Evolutionary conservation across 352 stramenopile species (phyloP).

Genomic region (Phytophthora pisi): DNA sequence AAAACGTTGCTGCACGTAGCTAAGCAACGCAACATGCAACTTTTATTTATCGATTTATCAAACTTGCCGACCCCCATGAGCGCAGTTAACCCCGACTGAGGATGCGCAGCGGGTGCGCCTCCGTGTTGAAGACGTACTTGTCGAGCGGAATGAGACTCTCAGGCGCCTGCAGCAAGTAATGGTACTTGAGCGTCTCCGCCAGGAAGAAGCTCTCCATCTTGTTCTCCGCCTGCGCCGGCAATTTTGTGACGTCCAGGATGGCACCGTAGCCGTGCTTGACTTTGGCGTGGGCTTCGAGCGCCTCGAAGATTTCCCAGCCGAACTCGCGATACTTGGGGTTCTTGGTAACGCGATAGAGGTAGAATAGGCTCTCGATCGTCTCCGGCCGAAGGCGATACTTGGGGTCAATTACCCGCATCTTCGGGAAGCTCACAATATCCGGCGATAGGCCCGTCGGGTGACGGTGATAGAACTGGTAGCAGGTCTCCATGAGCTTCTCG

Average conservation of each 20-base stretch:
- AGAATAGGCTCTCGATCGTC: conserved; percentile 96
- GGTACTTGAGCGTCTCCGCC: conserved; percentile 99
- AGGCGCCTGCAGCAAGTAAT: conserved; percentile 94
- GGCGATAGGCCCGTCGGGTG: conserved; percentile 93
- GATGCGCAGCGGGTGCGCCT: conserved; percentile 93
- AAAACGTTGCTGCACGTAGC: too few relatives aligned
- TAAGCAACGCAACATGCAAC: conserved; percentile 3
- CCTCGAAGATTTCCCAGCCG: conserved; percentile 95
- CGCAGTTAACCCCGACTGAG: conserved; percentile 21
- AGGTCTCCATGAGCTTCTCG: conserved; percentile 92
- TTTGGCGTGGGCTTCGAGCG: conserved; percentile 93
- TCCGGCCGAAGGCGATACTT: conserved; percentile 97
- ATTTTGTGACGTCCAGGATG: conserved; percentile 52
- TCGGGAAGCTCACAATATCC: conserved; percentile 92
- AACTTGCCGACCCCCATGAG: neutral
- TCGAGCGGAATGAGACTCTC: conserved; percentile 89
- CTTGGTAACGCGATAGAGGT: conserved; percentile 95
- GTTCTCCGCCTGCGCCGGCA: conserved; percentile 82
- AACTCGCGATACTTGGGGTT: conserved; percentile 95
- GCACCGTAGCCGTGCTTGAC: conserved; percentile 89
- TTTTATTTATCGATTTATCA: conserved; percentile 3
- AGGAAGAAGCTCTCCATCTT: conserved; percentile 99
- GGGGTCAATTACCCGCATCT: conserved; percentile 56
- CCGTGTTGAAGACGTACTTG: conserved; percentile 97
- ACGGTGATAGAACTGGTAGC: conserved; percentile 95